Evolutionary conservation across 106 monocot genomes (phyloP), one percentile per base, ranked within the genome.

Genomic region (Acorus calamus): DNA sequence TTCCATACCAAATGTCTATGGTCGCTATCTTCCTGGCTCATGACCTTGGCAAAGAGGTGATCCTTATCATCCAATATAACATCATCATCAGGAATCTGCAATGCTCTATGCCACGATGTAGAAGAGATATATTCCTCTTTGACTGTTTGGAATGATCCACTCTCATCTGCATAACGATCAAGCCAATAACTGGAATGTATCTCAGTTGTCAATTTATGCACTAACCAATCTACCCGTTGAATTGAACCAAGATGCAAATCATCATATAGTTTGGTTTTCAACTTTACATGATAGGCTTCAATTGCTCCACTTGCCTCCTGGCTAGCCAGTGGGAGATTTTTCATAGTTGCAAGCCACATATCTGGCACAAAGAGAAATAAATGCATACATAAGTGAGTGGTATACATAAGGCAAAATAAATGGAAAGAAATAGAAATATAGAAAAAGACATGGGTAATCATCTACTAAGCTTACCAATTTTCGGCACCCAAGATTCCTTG

Each of bases 211-310:
- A 55, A 14, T 7, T 11, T 43, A 43, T 66, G 55, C 5, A 47
- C 66, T 51, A 66, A 9, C 55, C 66, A 66, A 42, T 55, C 54
- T 14, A 66, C 46, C 47, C 66, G 45, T 2, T 54, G 44, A 43
- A 44, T 55, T 44, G 44, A 55, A 66, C 46, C 5, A 42, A 47
- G 12, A 55, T 55, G 55, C 2, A 0, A 4, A 12, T 55, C 8
- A 14, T 13, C 56, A 8, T 55, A 45, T 46, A 66, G 44, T 66
- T 66, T 56, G 11, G 53, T 53, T 56, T 66, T 66, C 45, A 66
- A 47, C 47, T 47, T 66, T 28, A 66, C 54, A 55, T 66, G 55
- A 46, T 56, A 66, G 66, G 66, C 54, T 55, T 66, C 66, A 46
- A 66, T 55, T 66, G 66, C 66, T 55, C n/a, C 66, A 55, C 56